These are phyloP conservation scores for Cutaneotrichosporon sp. DNA, from an alignment of 1,284 basidiomycete genomes.

Conservation along the genomic window DNA sequence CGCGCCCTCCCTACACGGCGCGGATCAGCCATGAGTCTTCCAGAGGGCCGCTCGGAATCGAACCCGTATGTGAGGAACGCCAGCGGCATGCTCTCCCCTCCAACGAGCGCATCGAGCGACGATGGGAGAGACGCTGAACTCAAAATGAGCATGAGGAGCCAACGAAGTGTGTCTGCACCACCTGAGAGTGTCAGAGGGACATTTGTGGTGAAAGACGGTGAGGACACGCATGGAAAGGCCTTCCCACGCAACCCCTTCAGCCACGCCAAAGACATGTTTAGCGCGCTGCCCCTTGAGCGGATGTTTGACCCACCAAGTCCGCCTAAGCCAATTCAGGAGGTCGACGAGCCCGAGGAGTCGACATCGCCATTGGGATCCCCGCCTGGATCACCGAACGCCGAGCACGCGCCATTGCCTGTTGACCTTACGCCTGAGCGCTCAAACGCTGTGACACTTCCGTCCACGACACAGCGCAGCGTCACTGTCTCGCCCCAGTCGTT, in stretches of 20 bases:
- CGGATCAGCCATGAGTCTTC: constrained; percentile 5
- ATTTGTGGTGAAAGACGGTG: constrained; percentile 70
- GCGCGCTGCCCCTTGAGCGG: constrained; percentile 70
- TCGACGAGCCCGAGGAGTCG: background rate
- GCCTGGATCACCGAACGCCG: background rate
- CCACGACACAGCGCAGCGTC: background rate
- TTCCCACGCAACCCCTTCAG: constrained; percentile 37
- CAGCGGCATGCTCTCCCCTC: constrained; percentile 18
- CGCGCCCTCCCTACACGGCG: constrained; percentile 29
- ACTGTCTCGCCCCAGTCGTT: background rate
- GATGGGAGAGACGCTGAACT: constrained; percentile 3
- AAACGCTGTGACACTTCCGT: background rate
- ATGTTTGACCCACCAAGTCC: constrained; percentile 69
- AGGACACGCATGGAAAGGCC: constrained; percentile 53
- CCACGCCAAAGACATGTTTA: constrained; percentile 68
- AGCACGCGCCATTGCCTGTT: background rate
- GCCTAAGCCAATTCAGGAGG: background rate
- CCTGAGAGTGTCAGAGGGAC: constrained; percentile 55
- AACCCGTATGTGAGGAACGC: constrained; percentile 16
- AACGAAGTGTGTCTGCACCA: constrained; percentile 5
- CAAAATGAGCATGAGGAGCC: background rate
- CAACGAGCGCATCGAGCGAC: constrained; percentile 7
- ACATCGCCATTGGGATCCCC: background rate
- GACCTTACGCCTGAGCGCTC: background rate
- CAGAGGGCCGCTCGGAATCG: constrained; percentile 10